Evolutionary conservation across 495 filamentous ascomycete genomes (phyloP).

Genomic region (Opeltia flavorubescens): DNA sequence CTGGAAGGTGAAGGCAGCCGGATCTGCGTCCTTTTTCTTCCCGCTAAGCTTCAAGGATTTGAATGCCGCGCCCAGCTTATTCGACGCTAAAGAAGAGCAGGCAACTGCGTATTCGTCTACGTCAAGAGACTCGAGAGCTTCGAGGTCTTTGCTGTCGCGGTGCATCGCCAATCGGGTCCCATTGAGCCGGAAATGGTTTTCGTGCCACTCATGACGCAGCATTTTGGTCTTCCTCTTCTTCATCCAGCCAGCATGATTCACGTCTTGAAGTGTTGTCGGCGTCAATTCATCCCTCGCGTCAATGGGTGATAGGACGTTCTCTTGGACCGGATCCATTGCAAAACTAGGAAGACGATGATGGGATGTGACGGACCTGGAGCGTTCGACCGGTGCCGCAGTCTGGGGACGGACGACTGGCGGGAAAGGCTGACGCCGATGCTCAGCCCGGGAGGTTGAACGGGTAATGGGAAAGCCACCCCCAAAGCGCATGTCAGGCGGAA

Average conservation of each 20-base stretch:
- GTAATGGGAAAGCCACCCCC: conserved; percentile 14
- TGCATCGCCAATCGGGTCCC: conserved; percentile 80
- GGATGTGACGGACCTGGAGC: conserved; percentile 9
- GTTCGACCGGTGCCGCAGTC: conserved; percentile 12
- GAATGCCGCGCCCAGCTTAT: conserved; percentile 76
- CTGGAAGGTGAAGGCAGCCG: conserved; percentile 76
- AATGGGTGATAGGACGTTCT: conserved; percentile 24
- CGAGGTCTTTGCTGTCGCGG: conserved; percentile 41
- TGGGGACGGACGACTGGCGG: conserved; percentile 15
- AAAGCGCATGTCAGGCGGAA: conserved; percentile 77
- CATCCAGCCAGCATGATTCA: conserved; percentile 72
- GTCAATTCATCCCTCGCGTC: conserved; percentile 12
- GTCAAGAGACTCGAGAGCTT: conserved; percentile 70
- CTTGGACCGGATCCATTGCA: conserved; percentile 21
- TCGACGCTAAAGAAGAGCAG: conserved; percentile 59
- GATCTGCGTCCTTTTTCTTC: conserved; percentile 29
- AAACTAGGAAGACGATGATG: conserved; percentile 15
- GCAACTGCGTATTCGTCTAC: conserved; percentile 92
- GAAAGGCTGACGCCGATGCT: conserved; percentile 18
- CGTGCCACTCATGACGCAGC: conserved; percentile 87
- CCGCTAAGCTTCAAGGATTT: conserved; percentile 64
- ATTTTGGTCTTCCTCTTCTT: conserved; percentile 86
- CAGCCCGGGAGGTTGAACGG: conserved; percentile 17
- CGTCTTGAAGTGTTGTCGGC: conserved; percentile 17
- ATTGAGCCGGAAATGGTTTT: conserved; percentile 70